Evolutionary conservation across 129 eudicot genomes (phyloP).

Genomic region (Logfia minima): DNA sequence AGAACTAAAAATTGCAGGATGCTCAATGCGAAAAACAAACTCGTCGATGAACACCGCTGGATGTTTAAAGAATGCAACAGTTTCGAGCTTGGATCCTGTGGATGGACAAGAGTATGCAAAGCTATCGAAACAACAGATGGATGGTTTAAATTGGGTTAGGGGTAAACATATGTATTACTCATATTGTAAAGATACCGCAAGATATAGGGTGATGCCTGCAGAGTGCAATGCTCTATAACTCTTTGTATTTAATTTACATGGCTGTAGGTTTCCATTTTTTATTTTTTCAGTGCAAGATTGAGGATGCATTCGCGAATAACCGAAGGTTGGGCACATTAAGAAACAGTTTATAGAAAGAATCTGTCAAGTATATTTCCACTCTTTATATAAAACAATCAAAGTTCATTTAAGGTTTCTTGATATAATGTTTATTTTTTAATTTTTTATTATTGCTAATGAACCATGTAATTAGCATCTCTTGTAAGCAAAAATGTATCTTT

Average conservation of each 20-base stretch:
- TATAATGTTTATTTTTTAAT: too few relatives aligned
- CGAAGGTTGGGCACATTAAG: background rate
- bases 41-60: constrained; percentile 3
- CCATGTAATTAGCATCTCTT: too few relatives aligned
- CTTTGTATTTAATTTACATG: constrained; percentile 7
- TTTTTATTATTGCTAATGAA: too few relatives aligned
- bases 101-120: constrained; percentile 70
- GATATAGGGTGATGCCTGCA: constrained; percentile 76
- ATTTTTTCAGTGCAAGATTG: background rate
- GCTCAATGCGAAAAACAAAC: constrained; percentile 42
- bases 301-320: background rate
- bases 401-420: too few relatives aligned
- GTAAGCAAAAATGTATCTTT: too few relatives aligned
- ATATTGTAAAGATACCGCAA: constrained; percentile 66
- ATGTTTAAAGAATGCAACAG: constrained; percentile 43
- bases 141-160: constrained; percentile 73
- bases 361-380: too few relatives aligned
- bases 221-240: constrained; percentile 61
- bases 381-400: too few relatives aligned
- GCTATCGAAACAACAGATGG: constrained; percentile 59
- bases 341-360: background rate
- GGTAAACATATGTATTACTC: constrained; percentile 78
- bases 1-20: constrained; percentile 65
- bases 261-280: background rate
- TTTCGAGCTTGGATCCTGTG: constrained; percentile 73